These are phyloP conservation scores for Durio zibethinus DNA, from an alignment of 345 rosid species.

Conservation along the genomic window DNA sequence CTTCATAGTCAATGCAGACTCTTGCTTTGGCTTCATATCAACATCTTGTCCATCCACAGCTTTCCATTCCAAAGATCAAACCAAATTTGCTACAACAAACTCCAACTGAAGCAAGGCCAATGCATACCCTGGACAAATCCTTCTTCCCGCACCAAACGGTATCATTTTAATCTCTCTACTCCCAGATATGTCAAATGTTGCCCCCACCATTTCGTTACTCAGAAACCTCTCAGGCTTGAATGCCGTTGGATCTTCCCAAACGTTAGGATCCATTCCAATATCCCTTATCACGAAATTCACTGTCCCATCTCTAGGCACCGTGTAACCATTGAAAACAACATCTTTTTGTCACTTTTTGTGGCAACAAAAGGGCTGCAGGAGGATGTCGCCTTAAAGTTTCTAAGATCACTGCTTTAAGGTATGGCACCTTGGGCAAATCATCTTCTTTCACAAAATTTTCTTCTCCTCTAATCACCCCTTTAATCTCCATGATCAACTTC, in stretches of 20 bases:
- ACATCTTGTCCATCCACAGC: not conserved
- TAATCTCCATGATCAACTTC: not conserved
- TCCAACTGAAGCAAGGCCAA: slow-evolving; percentile 21
- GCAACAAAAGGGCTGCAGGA: slow-evolving; percentile 12
- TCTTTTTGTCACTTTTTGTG: slow-evolving; percentile 16
- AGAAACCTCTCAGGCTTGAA: slow-evolving; percentile 25
- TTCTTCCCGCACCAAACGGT: slow-evolving; percentile 21
- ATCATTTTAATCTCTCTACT: slow-evolving; percentile 15
- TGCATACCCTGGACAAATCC: slow-evolving; percentile 15
- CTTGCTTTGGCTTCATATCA: slow-evolving; percentile 14
- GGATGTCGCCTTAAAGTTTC: slow-evolving; percentile 23
- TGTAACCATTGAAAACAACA: not conserved
- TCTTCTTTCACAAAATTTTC: not conserved
- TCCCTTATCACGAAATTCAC: slow-evolving; percentile 13
- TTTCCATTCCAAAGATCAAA: slow-evolving; percentile 17
- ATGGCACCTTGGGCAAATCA: slow-evolving; percentile 11
- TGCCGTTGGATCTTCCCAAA: slow-evolving; percentile 18
- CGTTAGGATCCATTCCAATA: slow-evolving; percentile 14
- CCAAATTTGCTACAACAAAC: slow-evolving; percentile 13
- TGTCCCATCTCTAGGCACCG: not conserved
- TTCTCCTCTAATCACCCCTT: not conserved
- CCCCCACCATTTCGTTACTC: not conserved
- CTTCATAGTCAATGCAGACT: slow-evolving; percentile 21
- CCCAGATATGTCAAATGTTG: slow-evolving; percentile 1
- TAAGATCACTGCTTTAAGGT: slow-evolving; percentile 16